Base-by-base conservation (phyloP, 1,284 basidiomycete genomes). In the Pascua guehoae region DNA sequence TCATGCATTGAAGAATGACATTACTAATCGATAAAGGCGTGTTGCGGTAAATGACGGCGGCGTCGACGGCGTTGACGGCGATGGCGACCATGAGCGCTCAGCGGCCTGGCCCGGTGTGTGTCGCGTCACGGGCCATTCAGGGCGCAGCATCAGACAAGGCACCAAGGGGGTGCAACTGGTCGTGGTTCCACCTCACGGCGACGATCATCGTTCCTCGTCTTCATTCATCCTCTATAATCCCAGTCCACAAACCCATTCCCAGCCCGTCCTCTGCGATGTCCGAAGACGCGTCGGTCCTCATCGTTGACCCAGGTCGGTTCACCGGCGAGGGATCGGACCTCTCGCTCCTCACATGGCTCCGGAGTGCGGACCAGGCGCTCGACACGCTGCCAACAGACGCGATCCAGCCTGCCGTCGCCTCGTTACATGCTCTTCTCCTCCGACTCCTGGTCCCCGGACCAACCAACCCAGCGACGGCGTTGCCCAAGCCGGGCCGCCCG, bases 401-500 rank as follows among this genome's bases (percentile, higher is more conserved):
- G 12, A 62, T 74, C 32, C 59, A 61, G 11, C 59, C 65, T 1
- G 50, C 61, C 11, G 62, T 75, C 40, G 63, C 64, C n/a, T 41
- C 58, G 1, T 45, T 75, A 3, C 72, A 76, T 55, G 62, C 67
- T 14, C 70, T 75, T 65, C 68, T 73, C 50, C 64, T 71, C 49
- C 71, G 72, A n/a, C 47, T 75, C 46, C 64, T 73, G 41, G 58
- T 70, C 4, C 72, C 71, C 10, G 51, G 41, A 12, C 51, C 57
- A 14, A 47, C 45, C 36, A 56, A 47, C 11, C 51, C 60, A 4
- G 57, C 57, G 8, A 62, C 57, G 4, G 57, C 57, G 1, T 88
- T 86, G 62, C 89, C 90, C 12, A 73, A 81, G 41, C 91, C 93
- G 1, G 93, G 94, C 17, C 85, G 92, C 18, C 91, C 91, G 2